Evolutionary conservation across 345 rosid species (phyloP), one percentile per base, ranked within the genome.

Genomic region (Trapa bicornis): DNA sequence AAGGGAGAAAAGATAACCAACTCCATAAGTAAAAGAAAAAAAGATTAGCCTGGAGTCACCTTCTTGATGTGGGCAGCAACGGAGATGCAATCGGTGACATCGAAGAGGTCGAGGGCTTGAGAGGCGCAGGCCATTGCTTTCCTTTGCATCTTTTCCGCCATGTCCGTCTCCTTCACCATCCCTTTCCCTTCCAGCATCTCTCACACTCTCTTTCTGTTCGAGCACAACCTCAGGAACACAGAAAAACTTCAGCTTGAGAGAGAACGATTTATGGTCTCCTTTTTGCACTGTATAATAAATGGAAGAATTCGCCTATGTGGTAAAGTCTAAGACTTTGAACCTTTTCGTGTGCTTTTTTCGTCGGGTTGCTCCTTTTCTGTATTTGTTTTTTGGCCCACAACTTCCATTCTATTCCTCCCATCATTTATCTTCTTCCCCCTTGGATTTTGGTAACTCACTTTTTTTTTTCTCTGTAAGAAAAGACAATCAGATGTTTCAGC

Each of bases 111-210:
- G 36, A 83, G 78, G 1, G 87, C 84, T 9, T 84, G 82, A 78
- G 93, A 89, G 78, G 98, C 96, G 66, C 72, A 85, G 68, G 87
- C 77, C 98, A 92, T 92, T 62, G 96, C 98, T 47, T 89, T 84
- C 45, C 76, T 70, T 82, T 87, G 96, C 96, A 92, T 86, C 87
- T 88, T 89, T 77, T 76, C 47, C 53, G 91, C 88, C 98, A 92
- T 92, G 42, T 92, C 96, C 67, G 96, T 83, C 78, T 92, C 98
- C 71, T 89, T 88, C 2, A 83, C 37, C 82, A 70, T 48, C 43
- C 78, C 87, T 56, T 80, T 80, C 33, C 84, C 87, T 70, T 80
- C 81, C 83, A 83, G 71, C 87, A 83, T 83, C 71, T n/a, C 52
- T 64, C 47, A 16, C 66, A 42, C 50, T 42, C 67, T 39, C 29